Evolutionary conservation across 2,329 filamentous ascomycete genomes (phyloP).

Genomic region (Aspergillus proliferans): DNA sequence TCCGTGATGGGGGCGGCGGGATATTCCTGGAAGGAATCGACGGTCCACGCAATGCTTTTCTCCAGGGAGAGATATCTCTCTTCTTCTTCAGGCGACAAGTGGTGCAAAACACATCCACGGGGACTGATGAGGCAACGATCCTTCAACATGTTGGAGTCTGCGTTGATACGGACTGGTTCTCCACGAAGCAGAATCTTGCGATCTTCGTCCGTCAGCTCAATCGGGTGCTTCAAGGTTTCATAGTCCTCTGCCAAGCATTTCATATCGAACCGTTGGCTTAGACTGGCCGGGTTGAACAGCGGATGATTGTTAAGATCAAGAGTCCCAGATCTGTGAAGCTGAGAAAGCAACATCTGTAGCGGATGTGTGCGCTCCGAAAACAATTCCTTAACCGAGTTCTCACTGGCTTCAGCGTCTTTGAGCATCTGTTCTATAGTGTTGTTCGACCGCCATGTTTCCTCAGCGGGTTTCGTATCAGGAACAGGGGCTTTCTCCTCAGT

Average conservation of each 20-base stretch:
- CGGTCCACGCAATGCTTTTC: conserved; percentile 25
- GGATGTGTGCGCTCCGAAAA: conserved; percentile 34
- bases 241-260: conserved; percentile 37
- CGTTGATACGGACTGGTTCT: conserved; percentile 35
- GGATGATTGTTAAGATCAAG: conserved; percentile 34
- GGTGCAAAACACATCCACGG: conserved; percentile 38
- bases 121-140: conserved; percentile 41
- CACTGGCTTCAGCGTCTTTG: conserved; percentile 32
- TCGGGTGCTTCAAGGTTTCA: conserved; percentile 32
- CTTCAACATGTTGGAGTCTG: conserved; percentile 31
- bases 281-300: conserved; percentile 36
- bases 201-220: conserved; percentile 38
- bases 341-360: conserved; percentile 33
- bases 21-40: conserved; percentile 34
- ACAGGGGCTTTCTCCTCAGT: conserved; percentile 14
- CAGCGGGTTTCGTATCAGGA: conserved; percentile 13
- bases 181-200: conserved; percentile 37
- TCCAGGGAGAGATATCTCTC: conserved; percentile 41
- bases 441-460: conserved; percentile 32
- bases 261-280: conserved; percentile 38
- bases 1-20: conserved; percentile 30
- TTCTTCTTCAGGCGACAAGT: conserved; percentile 42
- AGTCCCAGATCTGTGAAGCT: conserved; percentile 32
- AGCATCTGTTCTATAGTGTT: conserved; percentile 37
- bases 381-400: conserved; percentile 33